Conservation (phyloP, 495 filamentous ascomycete genomes). For the Aspergillus ellipticus region DNA sequence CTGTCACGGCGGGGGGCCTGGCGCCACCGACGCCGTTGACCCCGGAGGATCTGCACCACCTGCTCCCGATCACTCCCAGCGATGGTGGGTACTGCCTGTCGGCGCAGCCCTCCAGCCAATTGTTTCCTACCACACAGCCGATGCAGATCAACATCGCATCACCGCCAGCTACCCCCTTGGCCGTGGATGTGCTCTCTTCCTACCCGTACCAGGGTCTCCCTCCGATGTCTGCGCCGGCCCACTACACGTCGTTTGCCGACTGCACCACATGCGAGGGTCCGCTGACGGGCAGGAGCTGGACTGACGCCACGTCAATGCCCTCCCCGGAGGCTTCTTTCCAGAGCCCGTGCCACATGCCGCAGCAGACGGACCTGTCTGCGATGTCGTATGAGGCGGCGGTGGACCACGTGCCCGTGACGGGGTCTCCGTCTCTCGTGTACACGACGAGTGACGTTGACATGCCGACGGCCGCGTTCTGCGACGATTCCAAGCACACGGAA, state of each 20-base stretch:
- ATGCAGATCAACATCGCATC: conserved; percentile 48
- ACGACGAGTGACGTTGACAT: conserved; percentile 35
- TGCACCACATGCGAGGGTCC: conserved; percentile 30
- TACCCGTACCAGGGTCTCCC: conserved; percentile 39
- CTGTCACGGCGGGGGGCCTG: conserved; percentile 35
- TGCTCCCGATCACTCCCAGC: conserved; percentile 38
- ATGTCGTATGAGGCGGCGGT: conserved; percentile 32
- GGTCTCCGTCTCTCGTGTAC: conserved; percentile 36
- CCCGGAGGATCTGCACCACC: conserved; percentile 42
- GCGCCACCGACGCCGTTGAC: conserved; percentile 48
- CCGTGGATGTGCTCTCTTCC: conserved; percentile 35
- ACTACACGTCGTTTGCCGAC: conserved; percentile 41
- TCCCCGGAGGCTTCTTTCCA: conserved; percentile 38
- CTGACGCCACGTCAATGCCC: conserved; percentile 37
- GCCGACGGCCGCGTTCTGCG: conserved; percentile 18
- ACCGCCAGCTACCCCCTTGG: conserved; percentile 43
- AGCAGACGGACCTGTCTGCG: conserved; percentile 35
- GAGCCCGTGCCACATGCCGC: conserved; percentile 28
- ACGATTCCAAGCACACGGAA: conserved; percentile 33
- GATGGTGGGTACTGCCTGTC: conserved; percentile 41
- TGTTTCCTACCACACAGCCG: conserved; percentile 41
- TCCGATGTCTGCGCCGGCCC: conserved; percentile 45
- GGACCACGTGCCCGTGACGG: conserved; percentile 29
- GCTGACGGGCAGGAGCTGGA: conserved; percentile 40
- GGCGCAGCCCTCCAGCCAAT: conserved; percentile 32